Evolutionary conservation across 371 early-diverging fungal species (phyloP), one percentile per base, ranked within the genome.

Genomic region (Mortierella sp.): DNA sequence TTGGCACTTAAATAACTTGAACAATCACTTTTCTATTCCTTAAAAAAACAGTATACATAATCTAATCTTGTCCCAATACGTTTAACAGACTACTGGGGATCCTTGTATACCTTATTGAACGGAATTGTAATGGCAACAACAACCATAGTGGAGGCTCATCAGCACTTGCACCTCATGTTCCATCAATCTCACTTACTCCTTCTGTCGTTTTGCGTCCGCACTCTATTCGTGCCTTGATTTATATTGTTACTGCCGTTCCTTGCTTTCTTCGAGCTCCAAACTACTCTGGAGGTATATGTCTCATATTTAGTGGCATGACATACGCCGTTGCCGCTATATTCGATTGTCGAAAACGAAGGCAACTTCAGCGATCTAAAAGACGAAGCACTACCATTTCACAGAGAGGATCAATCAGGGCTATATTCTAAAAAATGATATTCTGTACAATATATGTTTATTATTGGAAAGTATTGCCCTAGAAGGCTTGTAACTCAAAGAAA

Each of bases 241-340:
- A 73, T 53, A 34, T 68, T n/a, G n/a, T 64, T 23, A 53, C 79
- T 1, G 26, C 74, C 1, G 17, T 69, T 1, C 74, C 79, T 0
- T 79, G 79, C 32, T 70, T 74, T 56, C 34, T 74, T 4, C 61
- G 67, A 17, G 75, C 75, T 0, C 65, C 80, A 9, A 73, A 70
- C 31, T 74, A 40, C 45, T 60, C 80, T 1, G 75, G 74, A 12
- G 80, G 74, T n/a, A 10, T 79, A 43, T 74, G 80, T 56, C 65
- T 79, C 9, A n/a, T 60, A 23, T 47, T 66, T 8, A 59, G 67
- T 23, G 74, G 64, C 13, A 37, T 74, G 7, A 75, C 80, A 34
- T 80, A 74, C 37, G 68, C 68, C 0, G 49, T 68, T 15, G 72
- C 75, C 19, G 68, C 68, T 1, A 23, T 60, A 6, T 19, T 64